Percentiles rank a stretch among this genome's conserved stretches.
Conservation (phyloP, 345 rosid species). For the Euphorbia lathyris region DNA sequence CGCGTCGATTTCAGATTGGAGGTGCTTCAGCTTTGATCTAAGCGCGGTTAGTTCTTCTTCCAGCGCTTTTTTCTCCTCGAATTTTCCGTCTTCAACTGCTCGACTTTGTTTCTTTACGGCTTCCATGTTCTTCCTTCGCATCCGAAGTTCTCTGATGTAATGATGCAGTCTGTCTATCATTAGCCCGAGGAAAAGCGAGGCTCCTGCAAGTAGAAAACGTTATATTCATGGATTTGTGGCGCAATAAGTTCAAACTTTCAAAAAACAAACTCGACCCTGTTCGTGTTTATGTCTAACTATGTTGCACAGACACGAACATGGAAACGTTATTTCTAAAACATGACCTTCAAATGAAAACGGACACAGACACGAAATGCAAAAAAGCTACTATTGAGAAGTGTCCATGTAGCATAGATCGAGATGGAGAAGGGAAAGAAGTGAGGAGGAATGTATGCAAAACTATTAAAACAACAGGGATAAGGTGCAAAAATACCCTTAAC, state of each 20-base stretch:
- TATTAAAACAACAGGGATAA: no score
- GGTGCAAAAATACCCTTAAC: no score
- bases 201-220: conserved; percentile 51
- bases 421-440: not conserved
- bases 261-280: not conserved
- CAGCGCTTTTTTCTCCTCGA: conserved; percentile 51
- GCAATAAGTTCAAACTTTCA: conserved; percentile 1
- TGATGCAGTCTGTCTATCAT: conserved; percentile 93
- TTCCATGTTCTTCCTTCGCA: conserved; percentile 78
- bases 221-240: conserved; percentile 13
- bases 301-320: no score
- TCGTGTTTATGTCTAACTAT: not conserved
- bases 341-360: no score
- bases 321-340: no score
- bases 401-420: no score
- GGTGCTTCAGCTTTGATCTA: conserved; percentile 40
- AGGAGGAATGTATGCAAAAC: no score
- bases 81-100: conserved; percentile 57
- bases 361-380: no score
- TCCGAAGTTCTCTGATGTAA: conserved; percentile 76
- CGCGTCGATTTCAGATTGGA: conserved; percentile 47
- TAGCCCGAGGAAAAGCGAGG: conserved; percentile 62
- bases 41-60: conserved; percentile 50
- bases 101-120: conserved; percentile 63
- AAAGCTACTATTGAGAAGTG: no score